Evolutionary conservation across 2,329 filamentous ascomycete genomes (phyloP), one percentile per base, ranked within the genome.

Genomic region (Gliomastix tumulicola): DNA sequence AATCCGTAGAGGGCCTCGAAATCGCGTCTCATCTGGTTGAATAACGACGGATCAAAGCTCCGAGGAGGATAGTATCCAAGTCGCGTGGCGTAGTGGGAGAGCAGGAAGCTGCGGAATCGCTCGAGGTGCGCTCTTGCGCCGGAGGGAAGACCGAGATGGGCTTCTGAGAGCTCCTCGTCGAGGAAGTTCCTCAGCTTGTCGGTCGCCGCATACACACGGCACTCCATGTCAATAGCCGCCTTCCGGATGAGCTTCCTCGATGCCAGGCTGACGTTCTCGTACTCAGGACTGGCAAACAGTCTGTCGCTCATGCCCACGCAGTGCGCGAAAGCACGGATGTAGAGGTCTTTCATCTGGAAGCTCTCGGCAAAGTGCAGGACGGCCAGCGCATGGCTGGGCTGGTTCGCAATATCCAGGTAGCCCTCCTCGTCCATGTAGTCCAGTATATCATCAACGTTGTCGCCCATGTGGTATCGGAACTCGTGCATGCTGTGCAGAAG

Each of bases 241-340:
- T 71, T 67, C 13, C 72, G 76, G 21, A 90, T 75, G 7, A 86
- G 66, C n/a, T 75, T 74, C 42, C 76, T 77, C 2, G 82, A 80
- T 3, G 67, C 59, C 8, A 67, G 51, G 20, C 65, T 69, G 9
- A 76, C 56, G 30, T 62, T 79, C 54, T 71, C 62, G 42, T 79
- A 84, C 43, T 84, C 83, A 2, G 69, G 54, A 44, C 71, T 74
- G 6, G 59, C 49, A 28, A 67, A 62, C 6, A 89, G 43, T 19
- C 65, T 63, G 16, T 83, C 75, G 41, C 73, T 74, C 84, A 90
- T 88, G 30, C 85, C 86, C 23, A 83, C 81, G 50, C 84, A 88
- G 50, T 92, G 86, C 12, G 75, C 71, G 56, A 89, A 88, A 0
- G 85, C 79, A 49, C 85, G 74, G 10, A 79, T 70, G 66, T 86